A percentile compares a stretch with the other conserved stretches of the same genome.
Evolutionary conservation across 352 stramenopile species (phyloP).

Genomic region (Phytophthora aleatoria): DNA sequence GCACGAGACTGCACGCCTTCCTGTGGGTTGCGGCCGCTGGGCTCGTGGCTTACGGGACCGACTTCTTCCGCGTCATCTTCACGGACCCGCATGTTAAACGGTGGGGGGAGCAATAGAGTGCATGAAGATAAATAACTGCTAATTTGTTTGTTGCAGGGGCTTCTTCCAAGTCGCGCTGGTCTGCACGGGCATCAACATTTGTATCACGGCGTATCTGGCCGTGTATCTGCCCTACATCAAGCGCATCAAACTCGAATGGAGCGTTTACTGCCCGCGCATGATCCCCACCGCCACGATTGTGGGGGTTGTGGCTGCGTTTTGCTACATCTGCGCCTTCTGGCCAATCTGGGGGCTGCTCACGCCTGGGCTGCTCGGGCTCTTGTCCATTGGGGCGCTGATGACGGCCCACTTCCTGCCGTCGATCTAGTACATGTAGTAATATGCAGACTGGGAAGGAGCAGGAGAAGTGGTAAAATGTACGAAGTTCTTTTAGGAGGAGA

Average conservation of each 20-base stretch:
- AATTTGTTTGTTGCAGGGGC: constrained; percentile 40
- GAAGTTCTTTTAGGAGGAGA: neutral
- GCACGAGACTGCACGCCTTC: constrained; percentile 75
- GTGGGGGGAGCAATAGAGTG: constrained; percentile 6
- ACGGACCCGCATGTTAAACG: constrained; percentile 56
- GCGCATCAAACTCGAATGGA: constrained; percentile 85
- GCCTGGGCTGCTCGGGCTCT: constrained; percentile 86
- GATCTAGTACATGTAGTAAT: constrained; percentile 43
- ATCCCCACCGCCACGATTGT: constrained; percentile 87
- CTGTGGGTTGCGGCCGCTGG: constrained; percentile 70
- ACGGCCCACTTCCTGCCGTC: constrained; percentile 93
- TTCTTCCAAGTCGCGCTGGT: constrained; percentile 84
- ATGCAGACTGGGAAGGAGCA: too few relatives aligned
- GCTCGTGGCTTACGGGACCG: constrained; percentile 60
- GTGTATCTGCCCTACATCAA: constrained; percentile 89
- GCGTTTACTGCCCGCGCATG: constrained; percentile 92
- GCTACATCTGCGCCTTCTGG: constrained; percentile 90
- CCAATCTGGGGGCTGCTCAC: constrained; percentile 92
- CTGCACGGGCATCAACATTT: constrained; percentile 82
- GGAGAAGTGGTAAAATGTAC: too few relatives aligned
- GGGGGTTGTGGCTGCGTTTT: constrained; percentile 64
- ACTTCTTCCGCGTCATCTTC: constrained; percentile 78
- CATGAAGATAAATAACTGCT: neutral
- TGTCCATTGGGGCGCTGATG: constrained; percentile 93
- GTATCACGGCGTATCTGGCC: constrained; percentile 88